These are phyloP conservation scores for Lindgomyces ingoldianus DNA, from an alignment of 495 filamentous ascomycete species.

Conservation along the genomic window DNA sequence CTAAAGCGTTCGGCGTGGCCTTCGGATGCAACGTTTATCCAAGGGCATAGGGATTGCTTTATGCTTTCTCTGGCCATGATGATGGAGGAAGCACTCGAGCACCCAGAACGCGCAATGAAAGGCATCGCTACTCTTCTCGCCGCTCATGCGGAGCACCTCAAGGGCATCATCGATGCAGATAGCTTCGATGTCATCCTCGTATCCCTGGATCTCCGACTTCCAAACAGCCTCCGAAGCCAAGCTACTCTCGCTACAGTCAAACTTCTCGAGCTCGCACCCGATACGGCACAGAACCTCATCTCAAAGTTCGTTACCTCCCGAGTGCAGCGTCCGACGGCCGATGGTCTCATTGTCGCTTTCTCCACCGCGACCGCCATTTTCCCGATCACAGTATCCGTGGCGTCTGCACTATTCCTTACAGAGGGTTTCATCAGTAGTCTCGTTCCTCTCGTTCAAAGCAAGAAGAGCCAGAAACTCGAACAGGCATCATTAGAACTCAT, in stretches of 20 bases:
- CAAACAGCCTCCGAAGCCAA: slow-evolving; percentile 66
- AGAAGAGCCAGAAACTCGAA: slow-evolving; percentile 58
- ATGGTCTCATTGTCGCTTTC: slow-evolving; percentile 73
- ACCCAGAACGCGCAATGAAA: slow-evolving; percentile 61
- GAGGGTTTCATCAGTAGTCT: slow-evolving; percentile 76
- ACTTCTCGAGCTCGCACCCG: slow-evolving; percentile 73
- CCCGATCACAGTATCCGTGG: slow-evolving; percentile 72
- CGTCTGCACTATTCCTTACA: slow-evolving; percentile 74
- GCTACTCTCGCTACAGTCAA: slow-evolving; percentile 75
- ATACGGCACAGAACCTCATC: slow-evolving; percentile 65
- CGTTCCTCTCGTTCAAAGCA: slow-evolving; percentile 65
- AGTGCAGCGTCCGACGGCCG: slow-evolving; percentile 54
- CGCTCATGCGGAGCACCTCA: slow-evolving; percentile 59
- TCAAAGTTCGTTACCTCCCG: slow-evolving; percentile 64
- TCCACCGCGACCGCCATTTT: slow-evolving; percentile 86
- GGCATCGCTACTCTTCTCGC: slow-evolving; percentile 64
- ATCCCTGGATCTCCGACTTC: slow-evolving; percentile 74
- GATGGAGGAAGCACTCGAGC: slow-evolving; percentile 61
- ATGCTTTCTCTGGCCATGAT: slow-evolving; percentile 65
- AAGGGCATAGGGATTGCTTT: slow-evolving; percentile 61
- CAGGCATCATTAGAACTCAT: slow-evolving; percentile 81
- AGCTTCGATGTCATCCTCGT: slow-evolving; percentile 76
- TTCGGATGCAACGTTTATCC: slow-evolving; percentile 51
- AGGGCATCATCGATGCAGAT: slow-evolving; percentile 71
- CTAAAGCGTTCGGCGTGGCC: slow-evolving; percentile 62